These are phyloP conservation scores for Mariannaea elegans DNA, from an alignment of 2,329 filamentous ascomycete species.

Conservation along the genomic window DNA sequence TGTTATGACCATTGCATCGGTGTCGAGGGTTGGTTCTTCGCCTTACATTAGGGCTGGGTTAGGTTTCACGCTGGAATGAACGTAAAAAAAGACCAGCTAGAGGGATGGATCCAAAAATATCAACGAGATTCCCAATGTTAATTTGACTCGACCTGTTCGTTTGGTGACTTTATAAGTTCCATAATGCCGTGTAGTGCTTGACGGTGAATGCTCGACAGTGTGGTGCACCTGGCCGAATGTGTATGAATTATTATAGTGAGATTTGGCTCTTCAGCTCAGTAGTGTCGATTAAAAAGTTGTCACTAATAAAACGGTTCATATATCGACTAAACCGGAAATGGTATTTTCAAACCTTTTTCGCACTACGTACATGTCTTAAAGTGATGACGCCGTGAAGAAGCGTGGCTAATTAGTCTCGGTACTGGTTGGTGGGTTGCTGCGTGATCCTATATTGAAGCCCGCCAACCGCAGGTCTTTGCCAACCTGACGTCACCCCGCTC, in stretches of 20 bases:
- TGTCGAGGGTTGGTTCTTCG: slow-evolving; percentile 60
- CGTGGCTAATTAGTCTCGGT: not conserved
- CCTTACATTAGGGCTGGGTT: slow-evolving; percentile 48
- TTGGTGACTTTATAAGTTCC: slow-evolving; percentile 20
- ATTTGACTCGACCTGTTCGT: slow-evolving; percentile 34
- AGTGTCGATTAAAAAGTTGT: no score
- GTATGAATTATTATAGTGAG: no score
- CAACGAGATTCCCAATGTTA: slow-evolving; percentile 48
- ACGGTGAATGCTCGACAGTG: no score
- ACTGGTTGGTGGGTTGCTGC: slow-evolving; percentile 21
- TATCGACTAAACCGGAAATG: not conserved
- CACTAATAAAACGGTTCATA: no score
- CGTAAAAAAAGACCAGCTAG: slow-evolving; percentile 48
- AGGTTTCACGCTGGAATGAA: slow-evolving; percentile 49
- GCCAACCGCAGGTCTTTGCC: slow-evolving; percentile 1
- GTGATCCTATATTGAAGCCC: slow-evolving; percentile 6
- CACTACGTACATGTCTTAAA: not conserved
- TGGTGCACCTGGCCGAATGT: no score
- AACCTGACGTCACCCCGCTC: slow-evolving; percentile 45
- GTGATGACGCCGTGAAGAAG: not conserved
- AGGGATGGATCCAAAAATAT: slow-evolving; percentile 46
- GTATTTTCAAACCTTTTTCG: not conserved
- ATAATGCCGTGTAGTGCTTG: not conserved
- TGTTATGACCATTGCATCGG: slow-evolving; percentile 61
- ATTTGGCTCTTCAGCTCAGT: no score